These are phyloP conservation scores for Erysimum cheiranthoides DNA, from an alignment of 345 rosid species.

Conservation along the genomic window DNA sequence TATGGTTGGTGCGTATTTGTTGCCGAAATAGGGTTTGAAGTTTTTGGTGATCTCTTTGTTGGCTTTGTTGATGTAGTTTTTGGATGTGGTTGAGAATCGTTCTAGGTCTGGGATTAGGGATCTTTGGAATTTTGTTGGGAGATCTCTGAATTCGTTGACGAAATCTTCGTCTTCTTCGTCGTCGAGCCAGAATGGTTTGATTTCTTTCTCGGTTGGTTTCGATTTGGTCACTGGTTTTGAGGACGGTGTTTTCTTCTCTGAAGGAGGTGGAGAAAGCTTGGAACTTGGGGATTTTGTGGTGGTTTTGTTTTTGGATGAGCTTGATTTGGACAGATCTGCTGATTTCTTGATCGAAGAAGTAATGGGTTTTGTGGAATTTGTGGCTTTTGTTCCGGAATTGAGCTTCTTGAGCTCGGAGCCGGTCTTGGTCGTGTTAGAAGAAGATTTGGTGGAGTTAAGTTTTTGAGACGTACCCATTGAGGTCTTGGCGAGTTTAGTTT, in stretches of 20 bases:
- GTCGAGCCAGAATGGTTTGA: slow-evolving; percentile 62
- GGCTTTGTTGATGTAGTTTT: slow-evolving; percentile 72
- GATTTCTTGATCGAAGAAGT: slow-evolving; percentile 49
- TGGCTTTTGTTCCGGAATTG: slow-evolving; percentile 51
- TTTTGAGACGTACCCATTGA: slow-evolving; percentile 42
- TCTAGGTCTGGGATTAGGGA: slow-evolving; percentile 82
- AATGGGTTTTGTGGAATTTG: slow-evolving; percentile 51
- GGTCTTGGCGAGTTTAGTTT: slow-evolving; percentile 53
- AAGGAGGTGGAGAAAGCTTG: slow-evolving; percentile 29
- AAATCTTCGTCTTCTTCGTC: slow-evolving; percentile 68
- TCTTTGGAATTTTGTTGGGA: slow-evolving; percentile 74
- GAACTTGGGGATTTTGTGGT: slow-evolving; percentile 43
- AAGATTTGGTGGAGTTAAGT: slow-evolving; percentile 58
- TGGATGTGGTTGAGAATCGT: slow-evolving; percentile 74
- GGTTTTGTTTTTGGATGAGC: slow-evolving; percentile 64
- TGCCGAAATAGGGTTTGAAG: slow-evolving; percentile 83
- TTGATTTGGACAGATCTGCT: slow-evolving; percentile 61
- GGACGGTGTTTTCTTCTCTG: slow-evolving; percentile 45
- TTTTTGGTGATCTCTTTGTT: slow-evolving; percentile 82
- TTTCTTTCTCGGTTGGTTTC: slow-evolving; percentile 41
- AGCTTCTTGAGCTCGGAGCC: slow-evolving; percentile 56
- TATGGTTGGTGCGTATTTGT: slow-evolving; percentile 71
- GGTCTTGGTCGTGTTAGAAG: slow-evolving; percentile 32
- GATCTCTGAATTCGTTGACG: slow-evolving; percentile 73
- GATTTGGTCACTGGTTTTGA: slow-evolving; percentile 46